Conservation (phyloP, 768 basidiomycete species). For the Pulveroboletus sp. region DNA sequence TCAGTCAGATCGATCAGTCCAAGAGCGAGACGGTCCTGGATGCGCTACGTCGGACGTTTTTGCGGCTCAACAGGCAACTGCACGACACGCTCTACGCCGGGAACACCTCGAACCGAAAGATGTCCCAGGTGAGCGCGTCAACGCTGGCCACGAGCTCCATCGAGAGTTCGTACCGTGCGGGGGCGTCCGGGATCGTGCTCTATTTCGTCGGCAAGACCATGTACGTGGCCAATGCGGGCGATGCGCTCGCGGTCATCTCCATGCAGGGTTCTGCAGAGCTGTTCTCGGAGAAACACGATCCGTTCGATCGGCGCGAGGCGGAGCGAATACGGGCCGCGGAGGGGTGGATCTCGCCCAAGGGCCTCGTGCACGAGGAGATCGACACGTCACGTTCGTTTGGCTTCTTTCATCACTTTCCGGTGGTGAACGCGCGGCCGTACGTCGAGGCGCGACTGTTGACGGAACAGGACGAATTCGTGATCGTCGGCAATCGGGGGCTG, state of each 20-base stretch:
- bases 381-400: constrained; percentile 94
- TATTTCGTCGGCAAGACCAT: constrained; percentile 78
- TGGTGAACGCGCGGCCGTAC: constrained; percentile 86
- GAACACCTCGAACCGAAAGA: constrained; percentile 52
- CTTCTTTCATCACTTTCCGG: constrained; percentile 83
- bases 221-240: constrained; percentile 88
- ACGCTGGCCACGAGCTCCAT: constrained; percentile 31
- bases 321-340: constrained; percentile 86
- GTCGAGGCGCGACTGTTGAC: constrained; percentile 64
- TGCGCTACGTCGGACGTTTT: constrained; percentile 83
- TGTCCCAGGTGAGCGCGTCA: constrained; percentile 58
- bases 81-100: constrained; percentile 60
- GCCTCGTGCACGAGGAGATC: constrained; percentile 87
- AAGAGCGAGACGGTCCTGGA: constrained; percentile 56
- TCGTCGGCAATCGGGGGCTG: constrained; percentile 87
- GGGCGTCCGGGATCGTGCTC: constrained; percentile 81
- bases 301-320: constrained; percentile 82
- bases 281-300: constrained; percentile 81
- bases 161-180: constrained; percentile 58
- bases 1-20: constrained; percentile 40
- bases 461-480: constrained; percentile 91
- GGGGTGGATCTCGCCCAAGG: constrained; percentile 90
- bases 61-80: constrained; percentile 78
- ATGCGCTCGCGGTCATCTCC: constrained; percentile 84
- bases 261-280: constrained; percentile 66